Evolutionary conservation across 768 basidiomycete genomes (phyloP), one percentile per base, ranked within the genome.

Genomic region (Amanita rimosa): DNA sequence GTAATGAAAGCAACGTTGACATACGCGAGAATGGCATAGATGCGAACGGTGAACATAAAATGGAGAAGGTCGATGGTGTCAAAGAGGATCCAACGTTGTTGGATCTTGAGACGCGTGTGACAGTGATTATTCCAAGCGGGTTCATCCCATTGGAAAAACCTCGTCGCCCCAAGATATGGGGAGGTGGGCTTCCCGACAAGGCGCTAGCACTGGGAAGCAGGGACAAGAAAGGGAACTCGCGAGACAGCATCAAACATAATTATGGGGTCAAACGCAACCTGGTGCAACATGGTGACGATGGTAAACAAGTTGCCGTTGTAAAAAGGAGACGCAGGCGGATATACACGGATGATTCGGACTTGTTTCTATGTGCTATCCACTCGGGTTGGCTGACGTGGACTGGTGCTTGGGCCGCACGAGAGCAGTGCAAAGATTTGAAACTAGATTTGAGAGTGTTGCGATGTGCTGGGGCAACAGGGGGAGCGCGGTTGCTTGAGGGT

Each of bases 271-370:
- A 14, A 31, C 33, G 35, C 14, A 37, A 26, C 39, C 35, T 26
- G 8, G 38, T 17, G 22, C 36, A n/a, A 10, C 31, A 31, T 13
- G 31, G 31, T 2, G 31, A 14, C n/a, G 48, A 49, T 9, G 39
- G 38, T 11, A 42, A 49, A 29, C 48, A 19, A 38, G 37, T 48
- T 13, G 45, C 34, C 6, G n/a, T 14, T n/a, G 35, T 19, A 9
- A 36, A 19, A 19, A 41, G 39, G 26, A n/a, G 48, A 19, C 49
- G 49, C 7, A 37, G 49, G 31, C 41, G 78, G 41, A 71, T 85
- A 31, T 87, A 87, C 64, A 87, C 85, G 0, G 84, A 87, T 62
- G 85, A 87, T 62, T 85, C 83, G 7, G 81, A 85, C 55, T 57
- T 85, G 44, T 77, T 84, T 57, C 58, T 81, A 35, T 82, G 81